phyloP scores from a whole-genome alignment of 306 rosid genomes.

The Vigna radiata region DNA sequence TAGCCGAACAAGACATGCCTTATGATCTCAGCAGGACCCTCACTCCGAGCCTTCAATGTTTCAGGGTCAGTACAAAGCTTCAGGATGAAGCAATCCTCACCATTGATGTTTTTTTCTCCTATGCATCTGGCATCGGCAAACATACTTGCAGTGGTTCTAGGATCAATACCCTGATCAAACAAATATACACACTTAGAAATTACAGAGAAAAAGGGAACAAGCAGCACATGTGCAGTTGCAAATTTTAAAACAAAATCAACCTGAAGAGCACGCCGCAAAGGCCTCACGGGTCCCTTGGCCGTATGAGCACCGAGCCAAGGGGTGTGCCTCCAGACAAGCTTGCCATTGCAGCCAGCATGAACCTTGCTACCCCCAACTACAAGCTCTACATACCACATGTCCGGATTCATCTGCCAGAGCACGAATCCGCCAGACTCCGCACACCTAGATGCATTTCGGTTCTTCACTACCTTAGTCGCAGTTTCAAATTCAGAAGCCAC shows the following conservation, averaged over 20 bases:
- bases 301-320: conserved; percentile 99
- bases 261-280: conserved; percentile 98
- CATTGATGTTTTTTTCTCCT: conserved; percentile 89
- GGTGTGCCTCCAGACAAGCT: conserved; percentile 98
- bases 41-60: conserved; percentile 92
- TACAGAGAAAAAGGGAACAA: background rate
- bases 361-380: conserved; percentile 95
- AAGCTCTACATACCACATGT: conserved; percentile 99
- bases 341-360: conserved; percentile 98
- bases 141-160: conserved; percentile 92
- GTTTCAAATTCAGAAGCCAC: conserved; percentile 97
- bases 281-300: conserved; percentile 95
- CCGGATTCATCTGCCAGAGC: conserved; percentile 99
- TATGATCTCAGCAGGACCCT: conserved; percentile 97
- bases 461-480: conserved; percentile 82
- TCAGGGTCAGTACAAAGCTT: conserved; percentile 91
- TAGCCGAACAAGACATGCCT: conserved; percentile 95
- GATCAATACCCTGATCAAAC: conserved; percentile 87
- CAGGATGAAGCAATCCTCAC: conserved; percentile 97
- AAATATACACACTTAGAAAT: conserved; percentile 13
- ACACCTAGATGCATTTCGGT: conserved; percentile 68
- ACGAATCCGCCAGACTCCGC: conserved; percentile 99
- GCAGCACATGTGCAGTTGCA: background rate
- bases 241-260: conserved; percentile 41
- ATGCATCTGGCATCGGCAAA: conserved; percentile 89